A percentile compares a stretch with the other conserved stretches of the same genome.
These are phyloP conservation scores for Pleurotus giganteus DNA, from an alignment of 768 basidiomycete genomes.

Conservation along the genomic window DNA sequence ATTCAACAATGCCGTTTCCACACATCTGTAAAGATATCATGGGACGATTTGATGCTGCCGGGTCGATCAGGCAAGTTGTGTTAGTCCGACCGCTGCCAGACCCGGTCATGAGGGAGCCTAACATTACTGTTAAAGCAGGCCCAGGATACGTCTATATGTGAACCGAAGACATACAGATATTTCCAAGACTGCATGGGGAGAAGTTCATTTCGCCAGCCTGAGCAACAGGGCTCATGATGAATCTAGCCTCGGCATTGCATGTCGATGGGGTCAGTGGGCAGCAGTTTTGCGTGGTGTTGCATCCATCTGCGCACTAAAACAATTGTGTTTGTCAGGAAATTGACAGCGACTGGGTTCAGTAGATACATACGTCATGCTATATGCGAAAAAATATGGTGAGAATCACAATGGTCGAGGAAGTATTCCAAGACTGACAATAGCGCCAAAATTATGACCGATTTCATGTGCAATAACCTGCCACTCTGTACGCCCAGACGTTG, in stretches of 20 bases:
- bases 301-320: slow-evolving; percentile 61
- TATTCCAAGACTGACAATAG: slow-evolving; percentile 58
- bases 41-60: slow-evolving; percentile 36
- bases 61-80: slow-evolving; percentile 67
- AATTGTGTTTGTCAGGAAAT: background rate
- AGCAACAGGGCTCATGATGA: slow-evolving; percentile 85
- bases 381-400: slow-evolving; percentile 11
- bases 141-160: slow-evolving; percentile 5
- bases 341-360: background rate
- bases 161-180: slow-evolving; percentile 57
- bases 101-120: slow-evolving; percentile 67
- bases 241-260: slow-evolving; percentile 66
- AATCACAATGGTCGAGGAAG: background rate
- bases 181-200: slow-evolving; percentile 78
- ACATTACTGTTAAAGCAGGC: background rate
- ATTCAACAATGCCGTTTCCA: slow-evolving; percentile 81
- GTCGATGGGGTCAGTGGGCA: slow-evolving; percentile 62
- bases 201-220: slow-evolving; percentile 63
- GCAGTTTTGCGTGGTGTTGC: slow-evolving; percentile 55
- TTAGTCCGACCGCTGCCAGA: slow-evolving; percentile 42
- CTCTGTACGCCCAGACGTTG: slow-evolving; percentile 72
- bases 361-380: slow-evolving; percentile 54
- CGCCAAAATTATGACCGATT: slow-evolving; percentile 87
- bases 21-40: slow-evolving; percentile 71
- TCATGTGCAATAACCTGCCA: slow-evolving; percentile 86